Base-by-base conservation (phyloP, 768 basidiomycete genomes). In the Arthromyces matolae region DNA sequence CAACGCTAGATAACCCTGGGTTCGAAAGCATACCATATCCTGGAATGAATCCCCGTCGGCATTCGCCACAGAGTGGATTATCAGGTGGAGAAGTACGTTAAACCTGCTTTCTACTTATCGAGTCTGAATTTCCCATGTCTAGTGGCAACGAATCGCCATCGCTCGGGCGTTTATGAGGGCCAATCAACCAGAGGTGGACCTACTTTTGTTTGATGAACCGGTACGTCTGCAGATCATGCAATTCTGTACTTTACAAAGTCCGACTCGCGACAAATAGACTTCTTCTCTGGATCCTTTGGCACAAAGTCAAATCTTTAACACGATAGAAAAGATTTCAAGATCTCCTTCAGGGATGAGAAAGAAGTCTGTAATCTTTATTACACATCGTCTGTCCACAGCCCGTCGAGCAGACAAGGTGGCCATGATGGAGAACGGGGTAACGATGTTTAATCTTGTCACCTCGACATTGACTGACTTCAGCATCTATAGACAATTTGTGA, bases 111-210 rank as follows among this genome's bases (percentile, higher is more conserved):
- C 12, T 7, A 10, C n/a, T 16, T 18, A 42, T 14, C 10, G 22
- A 38, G 34, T 37, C 13, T n/a, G n/a, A n/a, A 25, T 39, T 25
- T 43, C 28, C 23, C 16, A 49, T 45, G 42, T 49, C 27, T 60
- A 91, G 87, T 92, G 90, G 90, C 89, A 92, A 67, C 72, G 87
- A 56, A 79, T 94, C 47, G 90, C 92, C 14, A 77, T 93, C 40
- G 86, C 90, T 38, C 78, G 92, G 39, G 87, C 89, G 13, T 93
- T 93, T 59, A 89, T 93, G 86, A 75, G 90, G 50, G 85, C 87
- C 39, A 77, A 72, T 58, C 80, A 78, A 59, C 86, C 80, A 18
- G 81, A 83, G 53, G 79, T 89, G 20, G 88, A 93, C 65, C 67
- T 93, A 12, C 70, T 93, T 25, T 65, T 93, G 33, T 86, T 93